Conservation (phyloP, 371 early-diverging fungal genomes). For the Choanephora cucurbitarum region DNA sequence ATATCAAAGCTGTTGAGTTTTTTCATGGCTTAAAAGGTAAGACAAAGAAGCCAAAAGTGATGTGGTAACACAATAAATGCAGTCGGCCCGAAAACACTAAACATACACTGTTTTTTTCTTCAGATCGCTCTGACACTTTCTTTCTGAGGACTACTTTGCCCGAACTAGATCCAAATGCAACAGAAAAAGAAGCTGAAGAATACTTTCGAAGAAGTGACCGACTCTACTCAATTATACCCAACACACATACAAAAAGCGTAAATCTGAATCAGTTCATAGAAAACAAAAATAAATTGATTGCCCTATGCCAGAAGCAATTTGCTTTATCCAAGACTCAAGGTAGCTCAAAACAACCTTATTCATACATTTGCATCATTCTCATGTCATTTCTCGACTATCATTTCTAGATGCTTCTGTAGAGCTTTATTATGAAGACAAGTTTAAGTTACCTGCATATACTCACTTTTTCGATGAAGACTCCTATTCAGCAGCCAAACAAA, state of each 20-base stretch:
- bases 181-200: slow-evolving; percentile 25
- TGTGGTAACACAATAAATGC: slow-evolving; percentile 6
- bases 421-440: slow-evolving; percentile 19
- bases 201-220: slow-evolving; percentile 32
- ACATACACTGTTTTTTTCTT: slow-evolving; percentile 3
- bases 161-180: slow-evolving; percentile 18
- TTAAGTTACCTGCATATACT: slow-evolving; percentile 22
- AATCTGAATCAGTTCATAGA: slow-evolving; percentile 2
- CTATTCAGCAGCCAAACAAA: slow-evolving; percentile 9
- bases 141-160: slow-evolving; percentile 33
- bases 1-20: slow-evolving; percentile 42
- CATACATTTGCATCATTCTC: slow-evolving; percentile 9
- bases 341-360: slow-evolving; percentile 1
- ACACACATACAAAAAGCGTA: not conserved
- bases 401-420: slow-evolving; percentile 19
- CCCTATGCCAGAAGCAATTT: slow-evolving; percentile 22
- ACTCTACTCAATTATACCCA: slow-evolving; percentile 26
- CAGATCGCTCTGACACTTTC: slow-evolving; percentile 45
- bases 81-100: slow-evolving; percentile 21
- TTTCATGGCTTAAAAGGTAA: slow-evolving; percentile 49
- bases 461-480: slow-evolving; percentile 19
- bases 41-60: not conserved
- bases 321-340: slow-evolving; percentile 21
- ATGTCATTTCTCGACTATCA: not conserved
- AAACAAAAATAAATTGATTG: slow-evolving; percentile 14